Conservation (phyloP, 176 grass and related monocot species). For the Dendrocalamus sinicus region DNA sequence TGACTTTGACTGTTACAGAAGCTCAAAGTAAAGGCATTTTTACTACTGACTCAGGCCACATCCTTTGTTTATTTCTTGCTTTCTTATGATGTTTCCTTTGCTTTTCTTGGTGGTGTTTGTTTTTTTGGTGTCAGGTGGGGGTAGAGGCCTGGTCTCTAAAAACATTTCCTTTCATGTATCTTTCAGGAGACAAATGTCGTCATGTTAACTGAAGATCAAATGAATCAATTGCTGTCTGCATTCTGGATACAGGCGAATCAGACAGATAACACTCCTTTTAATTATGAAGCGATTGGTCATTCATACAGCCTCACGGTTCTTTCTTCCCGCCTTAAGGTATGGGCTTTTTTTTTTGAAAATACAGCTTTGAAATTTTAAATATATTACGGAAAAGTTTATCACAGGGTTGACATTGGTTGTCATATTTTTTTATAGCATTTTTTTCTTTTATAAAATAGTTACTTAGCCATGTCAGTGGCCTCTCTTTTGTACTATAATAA, state of each 20-base stretch:
- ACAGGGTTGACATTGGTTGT: not conserved
- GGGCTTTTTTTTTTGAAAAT: conserved; percentile 7
- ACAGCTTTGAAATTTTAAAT: conserved; percentile 20
- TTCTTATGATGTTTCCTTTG: not conserved
- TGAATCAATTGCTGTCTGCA: conserved; percentile 73
- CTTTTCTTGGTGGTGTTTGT: not conserved
- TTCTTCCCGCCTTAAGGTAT: conserved; percentile 77
- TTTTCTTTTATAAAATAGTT: conserved; percentile 24
- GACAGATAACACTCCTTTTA: conserved; percentile 85
- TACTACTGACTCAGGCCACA: not conserved
- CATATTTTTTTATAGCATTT: not conserved
- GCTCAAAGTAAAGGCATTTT: not conserved
- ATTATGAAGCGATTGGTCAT: conserved; percentile 93
- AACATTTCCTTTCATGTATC: conserved; percentile 6
- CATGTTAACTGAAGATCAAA: conserved; percentile 90
- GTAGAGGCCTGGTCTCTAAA: not conserved
- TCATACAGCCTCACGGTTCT: conserved; percentile 82
- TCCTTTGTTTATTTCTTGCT: conserved; percentile 22
- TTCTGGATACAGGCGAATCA: conserved; percentile 91
- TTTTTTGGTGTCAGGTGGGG: not conserved
- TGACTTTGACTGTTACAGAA: not conserved
- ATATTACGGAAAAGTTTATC: not conserved
- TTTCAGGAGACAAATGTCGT: conserved; percentile 71
- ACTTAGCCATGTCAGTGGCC: conserved; percentile 4
- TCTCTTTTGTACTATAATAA: conserved; percentile 5